A percentile compares a stretch with the other conserved stretches of the same genome.
Conservation (phyloP, 495 filamentous ascomycete species). For the Podospora pseudopauciseta region DNA sequence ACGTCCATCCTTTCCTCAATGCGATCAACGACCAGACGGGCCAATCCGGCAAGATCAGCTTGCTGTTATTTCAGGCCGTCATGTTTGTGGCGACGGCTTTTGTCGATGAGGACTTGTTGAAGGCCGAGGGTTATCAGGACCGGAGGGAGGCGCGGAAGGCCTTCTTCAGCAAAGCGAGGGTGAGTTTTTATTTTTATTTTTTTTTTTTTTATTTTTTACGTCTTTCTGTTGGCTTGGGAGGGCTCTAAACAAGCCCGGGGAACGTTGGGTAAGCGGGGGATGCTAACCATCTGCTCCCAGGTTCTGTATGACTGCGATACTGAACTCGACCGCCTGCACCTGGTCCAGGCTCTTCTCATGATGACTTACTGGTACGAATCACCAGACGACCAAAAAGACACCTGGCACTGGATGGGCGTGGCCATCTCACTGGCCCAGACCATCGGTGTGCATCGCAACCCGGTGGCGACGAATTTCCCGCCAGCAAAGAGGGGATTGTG, state of each 20-base stretch:
- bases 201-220: neutral
- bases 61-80: constrained; percentile 76
- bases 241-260: neutral
- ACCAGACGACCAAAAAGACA: constrained; percentile 84
- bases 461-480: constrained; percentile 67
- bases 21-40: constrained; percentile 64
- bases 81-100: constrained; percentile 80
- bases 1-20: constrained; percentile 68
- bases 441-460: constrained; percentile 79
- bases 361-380: constrained; percentile 94
- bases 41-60: constrained; percentile 61
- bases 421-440: constrained; percentile 79
- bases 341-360: constrained; percentile 78
- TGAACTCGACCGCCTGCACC: constrained; percentile 72
- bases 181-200: constrained; percentile 36
- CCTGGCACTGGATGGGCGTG: constrained; percentile 90
- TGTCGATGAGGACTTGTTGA: constrained; percentile 66
- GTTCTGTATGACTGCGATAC: constrained; percentile 74
- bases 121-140: constrained; percentile 63
- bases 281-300: neutral
- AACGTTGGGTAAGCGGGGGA: neutral
- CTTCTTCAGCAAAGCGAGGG: constrained; percentile 76
- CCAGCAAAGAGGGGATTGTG: constrained; percentile 67
- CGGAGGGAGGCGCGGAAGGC: constrained; percentile 71
- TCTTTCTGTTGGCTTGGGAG: neutral